Conservation (phyloP, 2,329 filamentous ascomycete species). For the Paecilomyces sp. region DNA sequence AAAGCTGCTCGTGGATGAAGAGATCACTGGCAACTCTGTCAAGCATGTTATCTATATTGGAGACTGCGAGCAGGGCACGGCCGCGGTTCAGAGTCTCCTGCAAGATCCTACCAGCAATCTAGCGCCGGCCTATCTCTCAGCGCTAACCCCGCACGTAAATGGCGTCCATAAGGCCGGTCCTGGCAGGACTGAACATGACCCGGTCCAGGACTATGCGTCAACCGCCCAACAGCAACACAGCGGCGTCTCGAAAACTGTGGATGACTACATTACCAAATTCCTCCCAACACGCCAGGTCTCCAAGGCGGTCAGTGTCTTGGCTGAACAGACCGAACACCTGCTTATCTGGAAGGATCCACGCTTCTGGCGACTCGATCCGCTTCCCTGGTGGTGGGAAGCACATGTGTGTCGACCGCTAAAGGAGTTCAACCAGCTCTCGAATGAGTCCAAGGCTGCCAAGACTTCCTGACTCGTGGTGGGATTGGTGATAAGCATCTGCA, state of each 20-base stretch:
- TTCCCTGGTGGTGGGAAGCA: conserved; percentile 52
- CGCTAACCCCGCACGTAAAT: conserved; percentile 11
- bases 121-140: conserved; percentile 18
- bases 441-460: neutral
- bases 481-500: neutral
- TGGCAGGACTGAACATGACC: neutral
- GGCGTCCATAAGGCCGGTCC: conserved; percentile 1
- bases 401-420: conserved; percentile 49
- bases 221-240: neutral
- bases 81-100: conserved; percentile 16
- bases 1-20: conserved; percentile 58
- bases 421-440: conserved; percentile 4
- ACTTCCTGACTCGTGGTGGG: neutral
- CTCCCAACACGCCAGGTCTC: conserved; percentile 14
- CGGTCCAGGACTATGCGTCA: neutral
- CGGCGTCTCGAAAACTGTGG: conserved; percentile 2
- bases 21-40: conserved; percentile 23
- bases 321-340: conserved; percentile 26
- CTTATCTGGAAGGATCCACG: conserved; percentile 49
- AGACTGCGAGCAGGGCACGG: conserved; percentile 23
- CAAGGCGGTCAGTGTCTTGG: conserved; percentile 11
- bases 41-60: conserved; percentile 26
- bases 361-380: conserved; percentile 49
- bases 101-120: conserved; percentile 21
- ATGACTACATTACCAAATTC: conserved; percentile 5